phyloP scores from a whole-genome alignment of 1,284 basidiomycete genomes.

The Marasmius fiardii region DNA sequence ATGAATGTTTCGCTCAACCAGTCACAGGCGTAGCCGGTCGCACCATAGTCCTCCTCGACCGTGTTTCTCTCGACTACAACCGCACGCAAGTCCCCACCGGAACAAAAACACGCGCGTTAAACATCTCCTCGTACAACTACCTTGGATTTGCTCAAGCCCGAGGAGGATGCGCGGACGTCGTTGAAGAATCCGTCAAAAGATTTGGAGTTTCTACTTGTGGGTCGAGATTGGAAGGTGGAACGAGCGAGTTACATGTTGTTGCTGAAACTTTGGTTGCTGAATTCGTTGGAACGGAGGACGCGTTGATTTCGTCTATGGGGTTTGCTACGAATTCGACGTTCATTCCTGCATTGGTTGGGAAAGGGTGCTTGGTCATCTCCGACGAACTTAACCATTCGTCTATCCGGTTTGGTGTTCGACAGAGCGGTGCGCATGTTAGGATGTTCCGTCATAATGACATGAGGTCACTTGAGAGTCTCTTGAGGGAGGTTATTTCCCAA shows the following conservation, averaged over 20 bases:
- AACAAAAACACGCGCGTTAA: constrained; percentile 83
- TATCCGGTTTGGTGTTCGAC: constrained; percentile 89
- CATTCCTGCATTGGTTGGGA: constrained; percentile 88
- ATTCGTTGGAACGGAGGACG: constrained; percentile 88
- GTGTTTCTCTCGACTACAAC: constrained; percentile 82
- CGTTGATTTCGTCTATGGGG: constrained; percentile 93
- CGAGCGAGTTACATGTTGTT: constrained; percentile 79
- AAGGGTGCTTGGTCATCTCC: constrained; percentile 94
- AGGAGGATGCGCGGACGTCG: constrained; percentile 92
- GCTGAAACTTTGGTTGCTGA: constrained; percentile 87
- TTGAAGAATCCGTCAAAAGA: constrained; percentile 74
- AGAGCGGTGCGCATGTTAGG: constrained; percentile 87
- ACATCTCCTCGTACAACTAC: constrained; percentile 99
- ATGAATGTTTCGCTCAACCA: constrained; percentile 94
- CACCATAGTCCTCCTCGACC: constrained; percentile 86
- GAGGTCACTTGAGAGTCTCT: constrained; percentile 74
- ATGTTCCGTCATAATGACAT: constrained; percentile 99
- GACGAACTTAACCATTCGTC: constrained; percentile 98
- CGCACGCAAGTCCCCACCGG: constrained; percentile 80
- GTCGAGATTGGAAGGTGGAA: constrained; percentile 79
- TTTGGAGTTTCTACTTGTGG: constrained; percentile 84
- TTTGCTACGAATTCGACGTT: constrained; percentile 98
- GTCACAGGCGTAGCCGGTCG: constrained; percentile 95
- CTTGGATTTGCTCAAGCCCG: constrained; percentile 96
- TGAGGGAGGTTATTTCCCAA: constrained; percentile 93